A percentile compares a stretch with the other conserved stretches of the same genome.
phyloP scores from a whole-genome alignment of 2,329 filamentous ascomycete species.

The Periconia macrospinosa region DNA sequence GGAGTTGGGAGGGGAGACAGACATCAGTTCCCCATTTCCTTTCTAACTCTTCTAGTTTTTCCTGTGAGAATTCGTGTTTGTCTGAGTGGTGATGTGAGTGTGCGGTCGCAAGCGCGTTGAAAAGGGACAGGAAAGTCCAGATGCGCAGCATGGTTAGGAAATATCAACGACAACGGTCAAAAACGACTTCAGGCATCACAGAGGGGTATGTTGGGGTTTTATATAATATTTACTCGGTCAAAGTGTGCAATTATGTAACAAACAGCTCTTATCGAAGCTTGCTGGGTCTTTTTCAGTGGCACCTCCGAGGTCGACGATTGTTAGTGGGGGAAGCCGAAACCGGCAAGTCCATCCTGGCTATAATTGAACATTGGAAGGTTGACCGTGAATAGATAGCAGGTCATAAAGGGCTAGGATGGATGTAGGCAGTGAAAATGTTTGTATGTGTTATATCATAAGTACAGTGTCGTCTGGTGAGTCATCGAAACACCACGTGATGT shows the following conservation, averaged over 20 bases:
- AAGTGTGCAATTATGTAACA: conserved; percentile 34
- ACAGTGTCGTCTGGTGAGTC: too few relatives aligned
- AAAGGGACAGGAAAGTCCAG: conserved; percentile 9
- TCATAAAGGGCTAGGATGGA: too few relatives aligned
- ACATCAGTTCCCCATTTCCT: conserved; percentile 48
- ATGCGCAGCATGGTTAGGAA: conserved; percentile 23
- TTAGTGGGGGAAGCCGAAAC: conserved; percentile 21
- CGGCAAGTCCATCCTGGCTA: conserved; percentile 20
- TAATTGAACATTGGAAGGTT: too few relatives aligned
- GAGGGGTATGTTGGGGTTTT: not conserved
- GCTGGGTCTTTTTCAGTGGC: conserved; percentile 1
- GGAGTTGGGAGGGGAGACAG: conserved; percentile 1
- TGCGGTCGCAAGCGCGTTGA: conserved; percentile 21
- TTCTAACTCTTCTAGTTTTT: conserved; percentile 36
- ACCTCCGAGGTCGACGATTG: conserved; percentile 16
- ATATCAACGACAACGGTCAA: not conserved
- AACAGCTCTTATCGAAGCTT: conserved; percentile 26
- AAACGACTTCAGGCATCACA: not conserved
- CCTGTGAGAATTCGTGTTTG: conserved; percentile 31
- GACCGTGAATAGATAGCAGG: too few relatives aligned
- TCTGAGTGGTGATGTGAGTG: conserved; percentile 35
- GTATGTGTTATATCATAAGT: too few relatives aligned
- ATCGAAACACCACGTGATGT: too few relatives aligned
- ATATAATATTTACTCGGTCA: conserved; percentile 8
- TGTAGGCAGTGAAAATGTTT: too few relatives aligned